Evolutionary conservation across 2,329 filamentous ascomycete genomes (phyloP).

Genomic region (Cryoendolithus antarcticus): DNA sequence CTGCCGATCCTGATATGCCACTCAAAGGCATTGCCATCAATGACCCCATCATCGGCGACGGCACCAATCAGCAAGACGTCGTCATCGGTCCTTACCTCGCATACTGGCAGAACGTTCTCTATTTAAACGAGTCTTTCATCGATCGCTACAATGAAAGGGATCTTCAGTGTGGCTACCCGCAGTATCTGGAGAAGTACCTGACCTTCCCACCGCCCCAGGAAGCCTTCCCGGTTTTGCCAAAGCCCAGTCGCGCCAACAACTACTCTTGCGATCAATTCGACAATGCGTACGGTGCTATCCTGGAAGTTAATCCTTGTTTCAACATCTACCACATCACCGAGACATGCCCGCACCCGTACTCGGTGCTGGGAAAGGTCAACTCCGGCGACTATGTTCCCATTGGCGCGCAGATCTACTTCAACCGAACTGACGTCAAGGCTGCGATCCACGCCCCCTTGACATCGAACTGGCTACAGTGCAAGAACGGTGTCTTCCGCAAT

Average conservation of each 20-base stretch:
- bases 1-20: slow-evolving; percentile 35
- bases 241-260: slow-evolving; percentile 11
- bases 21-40: slow-evolving; percentile 26
- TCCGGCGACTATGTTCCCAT: slow-evolving; percentile 5
- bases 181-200: slow-evolving; percentile 38
- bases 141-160: slow-evolving; percentile 22
- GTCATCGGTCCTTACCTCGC: slow-evolving; percentile 24
- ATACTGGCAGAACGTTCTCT: slow-evolving; percentile 29
- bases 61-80: slow-evolving; percentile 26
- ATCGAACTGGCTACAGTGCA: slow-evolving; percentile 3
- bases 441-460: slow-evolving; percentile 4
- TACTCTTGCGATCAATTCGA: slow-evolving; percentile 29
- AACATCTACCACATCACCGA: slow-evolving; percentile 22
- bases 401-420: slow-evolving; percentile 30
- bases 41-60: slow-evolving; percentile 35
- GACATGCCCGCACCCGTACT: slow-evolving; percentile 15
- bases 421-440: slow-evolving; percentile 5
- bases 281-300: slow-evolving; percentile 25
- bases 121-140: slow-evolving; percentile 32
- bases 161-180: slow-evolving; percentile 26
- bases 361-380: slow-evolving; percentile 6
- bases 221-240: slow-evolving; percentile 18
- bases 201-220: slow-evolving; percentile 22
- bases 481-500: slow-evolving; percentile 10
- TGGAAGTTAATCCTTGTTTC: slow-evolving; percentile 26